Conservation (phyloP, 495 filamentous ascomycete species). For the Pyrenula aspistea region DNA sequence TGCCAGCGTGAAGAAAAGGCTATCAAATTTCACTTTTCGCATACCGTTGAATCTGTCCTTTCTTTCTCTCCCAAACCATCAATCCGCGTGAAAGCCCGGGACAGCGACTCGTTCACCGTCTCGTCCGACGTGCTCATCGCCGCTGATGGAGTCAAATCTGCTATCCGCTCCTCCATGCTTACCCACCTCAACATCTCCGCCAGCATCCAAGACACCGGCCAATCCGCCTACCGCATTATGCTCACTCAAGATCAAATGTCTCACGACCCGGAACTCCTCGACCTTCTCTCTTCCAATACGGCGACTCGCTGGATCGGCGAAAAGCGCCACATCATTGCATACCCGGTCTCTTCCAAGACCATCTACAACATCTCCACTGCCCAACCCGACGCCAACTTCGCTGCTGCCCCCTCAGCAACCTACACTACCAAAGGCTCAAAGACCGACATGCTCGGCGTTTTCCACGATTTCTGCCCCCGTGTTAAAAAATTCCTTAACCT, state of each 20-base stretch:
- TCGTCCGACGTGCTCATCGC: conserved; percentile 59
- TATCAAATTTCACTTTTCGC: conserved; percentile 61
- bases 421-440: conserved; percentile 69
- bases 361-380: conserved; percentile 72
- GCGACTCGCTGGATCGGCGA: conserved; percentile 71
- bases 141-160: conserved; percentile 62
- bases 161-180: conserved; percentile 51
- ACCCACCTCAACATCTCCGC: conserved; percentile 37
- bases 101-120: conserved; percentile 37
- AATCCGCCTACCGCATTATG: conserved; percentile 82
- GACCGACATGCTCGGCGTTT: conserved; percentile 52
- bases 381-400: conserved; percentile 65
- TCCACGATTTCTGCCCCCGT: conserved; percentile 57
- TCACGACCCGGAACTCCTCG: conserved; percentile 53
- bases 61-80: conserved; percentile 42
- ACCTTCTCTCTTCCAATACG: conserved; percentile 50
- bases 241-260: conserved; percentile 55
- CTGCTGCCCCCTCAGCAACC: conserved; percentile 56
- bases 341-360: conserved; percentile 58
- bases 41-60: conserved; percentile 35
- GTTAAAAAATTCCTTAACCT: conserved; percentile 61
- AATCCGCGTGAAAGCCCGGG: conserved; percentile 45
- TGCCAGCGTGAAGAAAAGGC: conserved; percentile 45
- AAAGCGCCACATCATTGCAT: conserved; percentile 72
- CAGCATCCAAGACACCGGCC: conserved; percentile 56